Conservation (phyloP, 2,329 filamentous ascomycete species). For the Trichothecium sympodiale region DNA sequence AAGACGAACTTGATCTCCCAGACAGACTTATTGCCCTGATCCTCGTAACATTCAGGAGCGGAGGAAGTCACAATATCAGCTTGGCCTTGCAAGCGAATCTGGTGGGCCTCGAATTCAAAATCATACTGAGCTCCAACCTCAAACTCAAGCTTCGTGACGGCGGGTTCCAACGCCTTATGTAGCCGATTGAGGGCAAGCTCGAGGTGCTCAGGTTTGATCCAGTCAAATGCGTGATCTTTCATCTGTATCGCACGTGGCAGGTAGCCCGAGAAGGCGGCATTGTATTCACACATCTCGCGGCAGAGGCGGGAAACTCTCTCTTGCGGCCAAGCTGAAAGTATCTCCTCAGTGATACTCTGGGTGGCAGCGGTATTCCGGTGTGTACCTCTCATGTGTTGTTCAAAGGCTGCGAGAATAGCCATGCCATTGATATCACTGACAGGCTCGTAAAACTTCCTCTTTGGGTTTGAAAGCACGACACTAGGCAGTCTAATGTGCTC, state of each 20-base stretch:
- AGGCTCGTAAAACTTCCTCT: conserved; percentile 10
- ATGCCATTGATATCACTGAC: conserved; percentile 18
- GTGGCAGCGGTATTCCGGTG: background rate
- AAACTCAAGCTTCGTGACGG: too few species aligned
- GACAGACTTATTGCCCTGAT: conserved; percentile 5
- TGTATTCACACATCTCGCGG: conserved; percentile 13
- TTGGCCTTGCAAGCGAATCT: too few species aligned
- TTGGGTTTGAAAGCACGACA: conserved; percentile 8
- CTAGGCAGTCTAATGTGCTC: conserved; percentile 9
- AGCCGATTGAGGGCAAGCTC: conserved; percentile 11
- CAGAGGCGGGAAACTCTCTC: conserved; percentile 13
- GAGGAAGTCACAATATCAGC: too few species aligned
- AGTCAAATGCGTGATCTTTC: conserved; percentile 14
- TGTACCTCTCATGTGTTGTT: conserved; percentile 10
- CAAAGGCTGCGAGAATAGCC: conserved; percentile 13
- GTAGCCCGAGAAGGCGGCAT: conserved; percentile 13
- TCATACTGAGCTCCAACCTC: too few species aligned
- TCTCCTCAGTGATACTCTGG: too few species aligned
- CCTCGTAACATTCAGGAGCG: conserved; percentile 2
- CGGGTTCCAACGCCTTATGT: conserved; percentile 1
- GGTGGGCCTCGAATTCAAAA: too few species aligned
- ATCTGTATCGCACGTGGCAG: conserved; percentile 14
- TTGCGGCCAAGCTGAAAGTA: conserved; percentile 1
- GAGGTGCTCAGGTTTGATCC: conserved; percentile 12
- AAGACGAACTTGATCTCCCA: conserved; percentile 21